phyloP scores from a whole-genome alignment of 2,329 filamentous ascomycete species.

The Xylariomycetidae sp. region DNA sequence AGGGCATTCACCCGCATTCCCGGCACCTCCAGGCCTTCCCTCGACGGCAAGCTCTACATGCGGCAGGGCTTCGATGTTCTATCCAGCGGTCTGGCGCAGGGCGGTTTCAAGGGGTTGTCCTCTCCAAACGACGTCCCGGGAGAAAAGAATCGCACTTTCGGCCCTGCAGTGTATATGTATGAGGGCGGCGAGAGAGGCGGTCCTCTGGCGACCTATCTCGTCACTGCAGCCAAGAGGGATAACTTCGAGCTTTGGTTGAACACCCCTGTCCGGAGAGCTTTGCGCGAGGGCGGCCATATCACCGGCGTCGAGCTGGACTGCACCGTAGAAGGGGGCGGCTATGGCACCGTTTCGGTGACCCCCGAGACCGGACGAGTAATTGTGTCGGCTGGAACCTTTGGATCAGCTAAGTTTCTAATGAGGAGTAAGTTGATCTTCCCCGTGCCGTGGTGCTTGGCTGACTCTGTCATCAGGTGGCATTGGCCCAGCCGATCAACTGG shows the following conservation, averaged over 20 bases:
- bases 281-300: constrained; percentile 56
- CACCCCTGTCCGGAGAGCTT: constrained; percentile 61
- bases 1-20: constrained; percentile 64
- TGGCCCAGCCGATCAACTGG: constrained; percentile 57
- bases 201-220: constrained; percentile 66
- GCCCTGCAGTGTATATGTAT: constrained; percentile 64
- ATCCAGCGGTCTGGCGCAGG: constrained; percentile 49
- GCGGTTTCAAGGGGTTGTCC: constrained; percentile 59
- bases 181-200: constrained; percentile 60
- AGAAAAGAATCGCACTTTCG: constrained; percentile 61
- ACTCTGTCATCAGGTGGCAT: constrained; percentile 44
- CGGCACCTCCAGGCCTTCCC: constrained; percentile 61
- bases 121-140: constrained; percentile 53
- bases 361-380: constrained; percentile 59
- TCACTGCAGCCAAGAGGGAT: constrained; percentile 50
- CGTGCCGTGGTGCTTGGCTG: constrained; percentile 1
- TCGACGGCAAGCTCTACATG: constrained; percentile 61
- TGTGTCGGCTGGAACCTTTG: constrained; percentile 64
- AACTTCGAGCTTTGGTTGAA: constrained; percentile 68
- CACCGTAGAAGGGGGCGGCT: constrained; percentile 45
- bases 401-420: constrained; percentile 64
- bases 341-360: constrained; percentile 57
- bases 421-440: constrained; percentile 38
- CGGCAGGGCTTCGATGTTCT: constrained; percentile 62
- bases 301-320: constrained; percentile 65